Base-by-base conservation (phyloP, 306 rosid genomes). In the Delonix regia region DNA sequence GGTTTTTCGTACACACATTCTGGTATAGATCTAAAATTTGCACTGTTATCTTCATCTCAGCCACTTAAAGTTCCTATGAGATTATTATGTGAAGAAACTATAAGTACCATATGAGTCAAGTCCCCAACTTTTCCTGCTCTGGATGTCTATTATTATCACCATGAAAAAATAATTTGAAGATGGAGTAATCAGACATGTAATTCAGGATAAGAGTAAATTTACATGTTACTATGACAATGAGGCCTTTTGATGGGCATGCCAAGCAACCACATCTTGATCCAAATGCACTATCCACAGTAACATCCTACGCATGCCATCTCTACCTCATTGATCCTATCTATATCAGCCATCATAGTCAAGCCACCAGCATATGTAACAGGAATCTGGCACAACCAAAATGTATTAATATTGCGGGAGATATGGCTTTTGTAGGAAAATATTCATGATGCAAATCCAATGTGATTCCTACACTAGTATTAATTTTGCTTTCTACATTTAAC, bases 301-400 rank as follows among this genome's bases (percentile, higher is more conserved):
- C 13, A 9, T 41, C 47, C 13, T 4, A 1, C 7, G 41, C n/a
- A n/a, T 4, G 41, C 41, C 7, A 36, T 36, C 41, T 8, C 41
- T 4, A 4, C 13, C 14, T 9, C 47, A 8, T 9, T 41, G 47
- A 41, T 8, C 47, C 47, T 11, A 2, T 41, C 47, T 41, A 41
- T 8, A 41, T 41, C 47, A 41, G 14, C 14, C 38, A 34, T 34
- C 38, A 34, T 6, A 2, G 38, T 34, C 38, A 34, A 34, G 38
- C 38, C 6, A 6, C 38, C 47, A 41, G 47, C 13, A 41, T 41
- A 41, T 41, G 47, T 41, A 41, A 41, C 47, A 10, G 14, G 98
- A 86, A 91, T 90, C 98, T 94, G 87, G 62, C 81, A 84, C 25
- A 66, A 39, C 41, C 51, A 84, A 71, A 67, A 74, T 61, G 12